Base-by-base conservation (phyloP, 805 yeast genomes). In the Lachancea sp. region DNA sequence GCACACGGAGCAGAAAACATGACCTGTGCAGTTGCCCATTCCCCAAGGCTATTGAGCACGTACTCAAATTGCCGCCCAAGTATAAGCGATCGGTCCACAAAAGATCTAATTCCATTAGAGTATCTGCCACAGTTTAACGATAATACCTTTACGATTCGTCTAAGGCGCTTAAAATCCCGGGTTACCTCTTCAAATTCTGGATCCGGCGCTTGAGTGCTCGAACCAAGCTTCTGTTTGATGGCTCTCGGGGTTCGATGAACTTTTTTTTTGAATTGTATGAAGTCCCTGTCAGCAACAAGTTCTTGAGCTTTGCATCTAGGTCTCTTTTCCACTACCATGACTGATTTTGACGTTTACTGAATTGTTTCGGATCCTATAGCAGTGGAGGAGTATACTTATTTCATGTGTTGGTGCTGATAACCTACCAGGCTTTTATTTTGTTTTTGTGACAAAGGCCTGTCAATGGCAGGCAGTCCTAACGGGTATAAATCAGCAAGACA, bases 241-340 rank as follows among this genome's bases (percentile, higher is more conserved):
- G 20, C 24, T 17, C 29, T 31, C 23, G 46, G 40, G 4, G 39
- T 29, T 6, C 41, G 34, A n/a, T 29, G 19, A 13, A 36, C 34
- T 31, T 28, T 45, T 4, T 39, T 34, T 22, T 15, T 38, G 8
- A 31, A 20, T 15, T 37, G 40, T n/a, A 29, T 29, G 35, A 37
- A 23, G 23, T 30, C 35, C 6, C 23, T n/a, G 22, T 23, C 38
- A 5, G 15, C 16, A 21, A 20, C 8, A 5, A 34, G 16, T 17
- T 34, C 17, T 17, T 24, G 38, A 11, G 18, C 30, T 25, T 17
- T 34, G 29, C 30, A 24, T 15, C 25, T 20, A 18, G n/a, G 3
- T 15, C 19, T 26, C 15, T 28, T 26, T 13, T 34, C 37, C 26
- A 33, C 34, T 6, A 30, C 34, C 34, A 30, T 30, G 18, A 13